Base-by-base conservation (phyloP, 1,284 basidiomycete genomes). In the Phylloboletellus chloephorus region DNA sequence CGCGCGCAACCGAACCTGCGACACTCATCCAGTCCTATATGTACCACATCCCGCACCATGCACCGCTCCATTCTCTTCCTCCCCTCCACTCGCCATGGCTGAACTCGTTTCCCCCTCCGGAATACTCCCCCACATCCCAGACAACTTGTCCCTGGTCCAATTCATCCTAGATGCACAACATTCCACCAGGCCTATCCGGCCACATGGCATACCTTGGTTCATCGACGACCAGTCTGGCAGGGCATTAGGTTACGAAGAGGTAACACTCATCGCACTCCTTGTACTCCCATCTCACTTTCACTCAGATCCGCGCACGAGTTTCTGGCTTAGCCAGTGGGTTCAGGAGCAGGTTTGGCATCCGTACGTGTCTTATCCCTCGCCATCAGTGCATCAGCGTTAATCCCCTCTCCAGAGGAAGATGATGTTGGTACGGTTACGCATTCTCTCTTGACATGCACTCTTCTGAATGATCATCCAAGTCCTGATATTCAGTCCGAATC, bases 401-500 rank as follows among this genome's bases (percentile, higher is more conserved):
- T 38, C 13, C 10, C 12, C 10, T 37, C 17, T 31, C 13, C 36
- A 76, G 73, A 58, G 38, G 69, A 74, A 38, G 55, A 72, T 26
- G 70, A 75, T 41, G 69, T 61, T 17, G 58, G 60, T 64, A 39
- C 24, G 54, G 56, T 56, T n/a, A n/a, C n/a, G n/a, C n/a, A n/a
- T n/a, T n/a, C n/a, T n/a, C n/a, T n/a, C n/a, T 37, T 8, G 17
- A 42, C 4, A 20, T 20, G 10, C 11, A 17, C 12, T 7, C 39
- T 60, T 7, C 39, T 60, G 19, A 56, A 29, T 21, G 4, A 39
- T n/a, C 25, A 24, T 3, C 37, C 19, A 46, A 82, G 82, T 82
- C 19, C 78, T 82, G 54, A 59, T 84, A 34, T 80, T 77, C 56
- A 79, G 78, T 46, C 78, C 79, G 2, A 87, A 87, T 46, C 71